Evolutionary conservation across 2,329 filamentous ascomycete species (phyloP), one percentile per base, ranked within the genome.

Genomic region (Ustilaginoidea virens): DNA sequence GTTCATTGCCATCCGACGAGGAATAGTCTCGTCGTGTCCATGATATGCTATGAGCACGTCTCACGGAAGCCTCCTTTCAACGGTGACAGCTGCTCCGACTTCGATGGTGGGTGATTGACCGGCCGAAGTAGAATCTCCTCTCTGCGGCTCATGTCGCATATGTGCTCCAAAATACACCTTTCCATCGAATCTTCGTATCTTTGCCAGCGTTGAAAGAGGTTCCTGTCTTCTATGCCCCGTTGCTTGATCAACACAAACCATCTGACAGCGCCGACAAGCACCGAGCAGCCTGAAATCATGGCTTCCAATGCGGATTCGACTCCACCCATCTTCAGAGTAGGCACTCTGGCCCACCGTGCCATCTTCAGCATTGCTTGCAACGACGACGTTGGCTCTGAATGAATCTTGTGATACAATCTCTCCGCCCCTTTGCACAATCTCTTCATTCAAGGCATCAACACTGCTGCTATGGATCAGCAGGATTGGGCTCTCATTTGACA

Each of bases 401-500:
- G 82, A 75, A 22, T 79, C 71, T 3, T 79, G 68, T 14, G 72
- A 63, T 3, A 85, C 74, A 0, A 68, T 61, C 36, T 66, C 72
- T n/a, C 71, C 70, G 13, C 68, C 68, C n/a, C 57, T 61, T 4
- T 55, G 51, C 30, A 56, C 64, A 40, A 96, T 90, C 9, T 71
- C 60, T 34, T 67, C 58, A 44, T 96, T 96, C 6, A 96, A 56
- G 2, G 66, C 66, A 26, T 81, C 74, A 27, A 96, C 66, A 40
- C 85, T 94, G 7, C 80, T 74, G 30, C 72, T 67, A 13, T 81
- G 83, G 32, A 96, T 76, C 26, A 82, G 69, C 1, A 98, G 66
- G 25, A 98, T 92, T 0, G 90, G 87, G 30, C 83, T 92, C 52
- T 96, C 90, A 48, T 98, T 98, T 15, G 86, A 80, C 3, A 98